Evolutionary conservation across 805 yeast species (phyloP).

Genomic region (Teunomyces funiuensis): DNA sequence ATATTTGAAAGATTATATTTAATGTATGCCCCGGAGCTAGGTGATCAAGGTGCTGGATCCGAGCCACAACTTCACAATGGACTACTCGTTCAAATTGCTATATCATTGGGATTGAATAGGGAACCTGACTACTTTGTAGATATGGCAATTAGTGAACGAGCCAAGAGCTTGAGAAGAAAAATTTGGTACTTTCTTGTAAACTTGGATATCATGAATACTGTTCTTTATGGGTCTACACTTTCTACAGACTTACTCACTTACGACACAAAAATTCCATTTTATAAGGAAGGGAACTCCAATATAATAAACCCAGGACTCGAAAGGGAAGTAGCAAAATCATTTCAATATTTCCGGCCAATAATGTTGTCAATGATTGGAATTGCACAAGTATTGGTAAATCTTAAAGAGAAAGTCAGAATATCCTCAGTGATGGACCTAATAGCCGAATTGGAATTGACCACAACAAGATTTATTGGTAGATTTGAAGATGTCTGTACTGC

Average conservation of each 20-base stretch:
- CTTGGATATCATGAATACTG: constrained; percentile 41
- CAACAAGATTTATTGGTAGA: constrained; percentile 26
- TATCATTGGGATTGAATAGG: constrained; percentile 36
- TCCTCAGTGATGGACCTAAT: constrained; percentile 33
- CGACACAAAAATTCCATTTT: constrained; percentile 53
- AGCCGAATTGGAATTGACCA: constrained; percentile 31
- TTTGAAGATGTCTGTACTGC: constrained; percentile 9
- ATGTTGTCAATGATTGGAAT: constrained; percentile 29
- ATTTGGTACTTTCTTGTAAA: constrained; percentile 54
- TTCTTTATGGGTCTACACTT: constrained; percentile 21
- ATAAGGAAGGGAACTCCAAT: constrained; percentile 35
- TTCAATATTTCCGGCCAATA: constrained; percentile 30
- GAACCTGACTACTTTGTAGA: constrained; percentile 34
- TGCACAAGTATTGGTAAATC: constrained; percentile 29
- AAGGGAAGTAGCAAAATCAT: constrained; percentile 34
- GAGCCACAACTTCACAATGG: constrained; percentile 20
- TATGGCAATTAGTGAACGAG: constrained; percentile 11
- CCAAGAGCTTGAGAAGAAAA: constrained; percentile 48
- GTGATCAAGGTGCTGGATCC: constrained; percentile 6
- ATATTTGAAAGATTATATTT: constrained; percentile 13
- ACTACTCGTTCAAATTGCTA: constrained; percentile 36
- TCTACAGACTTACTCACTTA: constrained; percentile 18
- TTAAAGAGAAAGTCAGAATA: constrained; percentile 39
- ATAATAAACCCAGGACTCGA: constrained; percentile 41
- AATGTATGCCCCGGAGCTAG: constrained; percentile 17